Evolutionary conservation across 306 rosid genomes (phyloP).

Genomic region (Fragaria ananassa): DNA sequence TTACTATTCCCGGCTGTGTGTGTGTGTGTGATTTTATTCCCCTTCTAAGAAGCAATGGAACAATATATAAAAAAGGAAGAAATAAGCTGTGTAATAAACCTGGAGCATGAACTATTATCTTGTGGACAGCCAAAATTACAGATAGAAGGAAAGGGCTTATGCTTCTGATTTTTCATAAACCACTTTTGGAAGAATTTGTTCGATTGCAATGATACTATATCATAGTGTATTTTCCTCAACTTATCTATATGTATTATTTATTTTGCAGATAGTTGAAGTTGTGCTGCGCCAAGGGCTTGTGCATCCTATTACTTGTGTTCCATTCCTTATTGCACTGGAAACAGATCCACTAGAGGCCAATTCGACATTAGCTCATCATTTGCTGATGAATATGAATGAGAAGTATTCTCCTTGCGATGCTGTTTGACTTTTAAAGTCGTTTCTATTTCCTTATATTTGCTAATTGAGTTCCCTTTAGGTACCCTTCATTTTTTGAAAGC

Average conservation of each 20-base stretch:
- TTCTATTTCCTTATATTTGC: constrained; percentile 15
- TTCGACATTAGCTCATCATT: constrained; percentile 86
- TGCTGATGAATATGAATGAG: constrained; percentile 94
- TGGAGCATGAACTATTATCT: constrained; percentile 12
- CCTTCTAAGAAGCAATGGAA: background rate
- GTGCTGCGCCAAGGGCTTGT: constrained; percentile 99
- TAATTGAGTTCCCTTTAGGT: constrained; percentile 63
- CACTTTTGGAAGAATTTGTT: background rate
- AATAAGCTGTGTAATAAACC: background rate
- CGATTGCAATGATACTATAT: background rate
- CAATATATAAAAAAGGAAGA: background rate
- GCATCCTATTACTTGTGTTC: constrained; percentile 99
- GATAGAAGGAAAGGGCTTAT: background rate
- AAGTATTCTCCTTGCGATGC: constrained; percentile 49
- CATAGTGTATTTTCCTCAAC: background rate
- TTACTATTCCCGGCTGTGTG: constrained; percentile 6
- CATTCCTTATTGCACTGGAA: constrained; percentile 94
- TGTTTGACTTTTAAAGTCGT: constrained; percentile 15
- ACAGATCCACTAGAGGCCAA: constrained; percentile 86
- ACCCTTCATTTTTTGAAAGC: constrained; percentile 96
- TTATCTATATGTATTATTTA: background rate
- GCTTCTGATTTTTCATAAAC: background rate
- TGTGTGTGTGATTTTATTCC: background rate
- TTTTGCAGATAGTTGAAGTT: constrained; percentile 85
- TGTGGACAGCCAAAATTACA: background rate